Conservation (phyloP, 1,284 basidiomycete species). For the Trichosporon faecale region DNA sequence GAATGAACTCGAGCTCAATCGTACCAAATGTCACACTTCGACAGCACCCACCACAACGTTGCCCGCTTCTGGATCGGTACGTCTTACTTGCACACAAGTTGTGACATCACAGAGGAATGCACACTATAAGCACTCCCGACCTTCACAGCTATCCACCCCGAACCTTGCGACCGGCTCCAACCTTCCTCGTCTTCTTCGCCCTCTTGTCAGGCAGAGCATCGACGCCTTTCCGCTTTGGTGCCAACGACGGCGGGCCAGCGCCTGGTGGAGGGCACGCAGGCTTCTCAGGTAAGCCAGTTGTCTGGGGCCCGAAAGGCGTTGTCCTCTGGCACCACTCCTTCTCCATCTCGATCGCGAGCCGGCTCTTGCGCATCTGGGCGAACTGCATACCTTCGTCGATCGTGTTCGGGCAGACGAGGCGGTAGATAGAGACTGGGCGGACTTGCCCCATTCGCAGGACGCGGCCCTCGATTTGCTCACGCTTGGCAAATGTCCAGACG, state of each 20-base stretch:
- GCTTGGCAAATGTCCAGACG: neutral
- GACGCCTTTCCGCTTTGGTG: neutral
- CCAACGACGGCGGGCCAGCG: neutral
- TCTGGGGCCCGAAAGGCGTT: neutral
- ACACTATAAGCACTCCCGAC: too few species aligned
- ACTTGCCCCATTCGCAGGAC: neutral
- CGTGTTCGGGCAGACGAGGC: neutral
- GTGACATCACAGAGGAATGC: too few species aligned
- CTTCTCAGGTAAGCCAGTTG: neutral
- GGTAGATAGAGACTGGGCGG: neutral
- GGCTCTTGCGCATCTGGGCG: neutral
- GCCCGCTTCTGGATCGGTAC: too few species aligned
- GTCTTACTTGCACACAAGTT: too few species aligned
- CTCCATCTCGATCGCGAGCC: neutral
- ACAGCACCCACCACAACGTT: too few species aligned
- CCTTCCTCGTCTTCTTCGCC: too few species aligned
- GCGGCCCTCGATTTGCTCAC: neutral
- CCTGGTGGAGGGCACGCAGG: neutral
- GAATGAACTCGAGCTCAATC: too few species aligned
- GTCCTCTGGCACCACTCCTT: neutral
- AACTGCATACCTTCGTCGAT: conserved; percentile 6
- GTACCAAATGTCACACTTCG: too few species aligned
- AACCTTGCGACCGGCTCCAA: too few species aligned
- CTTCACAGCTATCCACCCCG: too few species aligned
- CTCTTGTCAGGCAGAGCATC: neutral